Base-by-base conservation (phyloP, 148 eudicot species). In the Tetragonia tetragonoides region DNA sequence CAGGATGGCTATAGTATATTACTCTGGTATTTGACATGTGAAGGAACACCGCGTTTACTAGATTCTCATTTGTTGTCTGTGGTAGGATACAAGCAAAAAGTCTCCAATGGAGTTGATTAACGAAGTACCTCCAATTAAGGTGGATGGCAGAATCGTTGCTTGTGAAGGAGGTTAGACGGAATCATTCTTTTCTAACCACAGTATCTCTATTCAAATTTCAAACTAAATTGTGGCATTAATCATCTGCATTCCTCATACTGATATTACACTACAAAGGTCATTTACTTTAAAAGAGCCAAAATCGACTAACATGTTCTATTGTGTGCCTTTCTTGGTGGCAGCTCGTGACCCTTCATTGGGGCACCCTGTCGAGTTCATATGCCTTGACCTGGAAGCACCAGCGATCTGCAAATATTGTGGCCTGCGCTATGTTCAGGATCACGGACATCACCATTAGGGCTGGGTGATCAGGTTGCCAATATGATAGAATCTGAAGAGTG, bases 341-440 rank as follows among this genome's bases (percentile, higher is more conserved):
- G 99, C 87, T 82, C 79, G 68, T 65, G 57, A 95, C 82, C 97
- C 97, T 44, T 86, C 98, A 17, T 89, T 95, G 61, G 99, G 99
- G 76, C 99, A 95, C 77, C 99, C 99, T 17, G 87, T 95, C 73
- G 97, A 93, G 80, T 95, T 85, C 84, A 93, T 95, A 85, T 95
- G 99, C 85, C 97, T 95, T 49, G 99, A 95, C 84, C 84, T 80
- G 83, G 89, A 77, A 14, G 87, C 85, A 79, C 97, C 97, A 44
- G 97, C 97, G 71, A 66, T 93, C 74, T 95, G 99, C 97, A 95
- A 95, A 84, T 95, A 95, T 78, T 95, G 99, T 83, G 99, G 99
- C 72, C 75, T 95, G 74, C 97, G 99, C 44, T 95, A 87, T 62
- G 83, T 90, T 77, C 99, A 95, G 87, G 93, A 93, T 76, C 98